Evolutionary conservation across 2,329 filamentous ascomycete species (phyloP), one percentile per base, ranked within the genome.

Genomic region (Chaetomiaceae sp.): DNA sequence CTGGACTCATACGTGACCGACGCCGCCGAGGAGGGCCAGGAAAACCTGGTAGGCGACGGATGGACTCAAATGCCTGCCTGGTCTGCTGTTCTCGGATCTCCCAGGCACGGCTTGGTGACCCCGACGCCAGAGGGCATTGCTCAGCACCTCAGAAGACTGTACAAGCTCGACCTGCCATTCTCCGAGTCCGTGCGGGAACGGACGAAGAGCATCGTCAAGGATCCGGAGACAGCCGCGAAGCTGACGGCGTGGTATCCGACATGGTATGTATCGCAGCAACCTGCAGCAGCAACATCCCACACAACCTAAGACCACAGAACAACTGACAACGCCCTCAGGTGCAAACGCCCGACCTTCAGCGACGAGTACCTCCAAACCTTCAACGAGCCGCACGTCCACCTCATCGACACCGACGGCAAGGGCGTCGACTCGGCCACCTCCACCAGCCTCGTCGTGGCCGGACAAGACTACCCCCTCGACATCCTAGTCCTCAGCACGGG

Each of bases 341-440:
- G 81, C 66, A 84, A 84, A 60, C 72, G 81, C 0, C 79, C 80
- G 0, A 73, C 68, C 33, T 83, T 82, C 61, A 76, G 78, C 60
- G 76, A 83, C 55, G 68, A 72, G 5, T 83, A 80, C 55, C 69
- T 84, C 0, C 57, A 67, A 3, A 54, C 72, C 0, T 84, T 84
- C 69, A 85, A 85, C 61, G 58, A 57, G 24, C 61, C 68, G 0
- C 74, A 80, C 54, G 80, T 85, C 3, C 68, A 69, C 6, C 71
- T 85, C 0, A 66, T 84, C 14, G 77, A 84, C 57, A 83, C 78
- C 0, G 62, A 75, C 24, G 76, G 74, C 4, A 67, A 70, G 50
- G 76, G 78, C 6, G 60, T 79, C 3, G 65, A 71, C 3, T 50
- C 60, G 3, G 60, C 74, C 6, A 79, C 73, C 0, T 45, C 59